These are phyloP conservation scores for Phytopythium cucurbitacearum DNA, from an alignment of 352 stramenopile species.

Conservation along the genomic window DNA sequence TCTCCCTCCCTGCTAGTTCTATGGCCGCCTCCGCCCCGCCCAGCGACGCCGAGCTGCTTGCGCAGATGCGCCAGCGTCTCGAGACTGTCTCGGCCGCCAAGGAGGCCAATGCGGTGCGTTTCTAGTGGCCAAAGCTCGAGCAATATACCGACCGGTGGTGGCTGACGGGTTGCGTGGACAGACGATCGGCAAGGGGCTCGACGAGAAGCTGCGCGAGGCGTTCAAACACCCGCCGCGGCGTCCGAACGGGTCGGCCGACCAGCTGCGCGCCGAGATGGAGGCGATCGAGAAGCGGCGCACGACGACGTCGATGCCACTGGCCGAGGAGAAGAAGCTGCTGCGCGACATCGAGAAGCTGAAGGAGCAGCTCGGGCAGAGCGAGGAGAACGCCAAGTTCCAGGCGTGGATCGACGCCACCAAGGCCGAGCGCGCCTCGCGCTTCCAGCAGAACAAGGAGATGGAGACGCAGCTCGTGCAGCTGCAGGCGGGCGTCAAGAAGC, in stretches of 20 bases:
- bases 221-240: slow-evolving; percentile 71
- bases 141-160: background rate
- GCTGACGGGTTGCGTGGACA: slow-evolving; percentile 4
- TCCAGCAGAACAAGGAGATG: slow-evolving; percentile 44
- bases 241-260: slow-evolving; percentile 41
- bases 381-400: slow-evolving; percentile 55
- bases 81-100: slow-evolving; percentile 28
- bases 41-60: slow-evolving; percentile 40
- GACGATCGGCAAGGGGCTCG: slow-evolving; percentile 52
- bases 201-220: slow-evolving; percentile 65
- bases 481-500: slow-evolving; percentile 39
- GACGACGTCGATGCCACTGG: slow-evolving; percentile 70
- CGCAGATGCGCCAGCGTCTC: slow-evolving; percentile 49
- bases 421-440: slow-evolving; percentile 52
- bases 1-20: background rate
- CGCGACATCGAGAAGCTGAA: slow-evolving; percentile 63
- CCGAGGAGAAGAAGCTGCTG: slow-evolving; percentile 68
- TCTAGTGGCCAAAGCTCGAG: background rate
- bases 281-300: slow-evolving; percentile 53
- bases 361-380: slow-evolving; percentile 46
- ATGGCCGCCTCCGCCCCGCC: slow-evolving; percentile 1
- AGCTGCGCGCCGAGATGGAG: slow-evolving; percentile 52
- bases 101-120: slow-evolving; percentile 37
- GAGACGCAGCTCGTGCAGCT: slow-evolving; percentile 53
- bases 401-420: slow-evolving; percentile 45